A percentile compares a stretch with the other conserved stretches of the same genome.
phyloP scores from a whole-genome alignment of 2,329 filamentous ascomycete species.

The Fusarium secorum region DNA sequence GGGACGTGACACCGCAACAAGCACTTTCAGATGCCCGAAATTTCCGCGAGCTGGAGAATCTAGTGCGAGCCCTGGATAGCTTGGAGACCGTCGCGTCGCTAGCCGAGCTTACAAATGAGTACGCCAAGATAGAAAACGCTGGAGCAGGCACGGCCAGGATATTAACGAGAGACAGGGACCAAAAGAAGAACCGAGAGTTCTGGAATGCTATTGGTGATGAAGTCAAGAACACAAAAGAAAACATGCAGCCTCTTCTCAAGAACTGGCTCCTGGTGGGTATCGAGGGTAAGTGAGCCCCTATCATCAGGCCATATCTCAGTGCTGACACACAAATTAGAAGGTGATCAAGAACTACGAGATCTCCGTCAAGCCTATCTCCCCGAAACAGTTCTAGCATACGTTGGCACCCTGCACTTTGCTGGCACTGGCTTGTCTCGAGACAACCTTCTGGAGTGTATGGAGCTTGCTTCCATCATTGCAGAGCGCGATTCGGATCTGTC shows the following conservation, averaged over 20 bases:
- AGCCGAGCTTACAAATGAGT: constrained; percentile 62
- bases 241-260: constrained; percentile 68
- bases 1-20: constrained; percentile 50
- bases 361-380: constrained; percentile 84
- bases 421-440: constrained; percentile 78
- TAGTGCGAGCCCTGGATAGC: constrained; percentile 71
- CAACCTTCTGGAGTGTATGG: constrained; percentile 84
- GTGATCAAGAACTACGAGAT: constrained; percentile 66
- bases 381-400: constrained; percentile 84
- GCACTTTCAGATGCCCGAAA: constrained; percentile 65
- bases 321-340: constrained; percentile 51
- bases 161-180: constrained; percentile 45
- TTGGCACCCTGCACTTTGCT: constrained; percentile 80
- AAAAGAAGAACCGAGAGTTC: constrained; percentile 56
- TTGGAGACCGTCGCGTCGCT: constrained; percentile 71
- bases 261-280: constrained; percentile 68
- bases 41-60: constrained; percentile 73
- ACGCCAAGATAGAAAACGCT: constrained; percentile 42
- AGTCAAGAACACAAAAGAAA: constrained; percentile 62
- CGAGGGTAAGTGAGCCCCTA: constrained; percentile 56
- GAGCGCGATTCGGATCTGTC: constrained; percentile 73
- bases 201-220: constrained; percentile 62
- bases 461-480: constrained; percentile 79
- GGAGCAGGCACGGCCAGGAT: neutral
- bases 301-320: neutral